Evolutionary conservation across 306 rosid genomes (phyloP), one percentile per base, ranked within the genome.

Genomic region (Begonia masoniana): DNA sequence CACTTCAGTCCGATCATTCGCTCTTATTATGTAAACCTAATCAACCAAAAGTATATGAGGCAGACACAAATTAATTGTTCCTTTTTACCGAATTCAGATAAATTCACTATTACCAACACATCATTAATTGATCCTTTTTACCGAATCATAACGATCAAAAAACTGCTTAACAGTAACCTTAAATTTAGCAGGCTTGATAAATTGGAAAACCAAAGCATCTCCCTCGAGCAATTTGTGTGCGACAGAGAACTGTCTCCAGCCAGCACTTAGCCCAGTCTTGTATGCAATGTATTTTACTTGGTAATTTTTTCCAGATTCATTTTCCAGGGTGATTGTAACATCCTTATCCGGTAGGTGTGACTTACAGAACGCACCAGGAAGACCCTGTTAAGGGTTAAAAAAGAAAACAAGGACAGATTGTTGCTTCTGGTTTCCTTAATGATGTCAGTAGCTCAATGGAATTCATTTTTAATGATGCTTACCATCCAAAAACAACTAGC

Each of bases 401-500:
- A 17, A 15, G 52, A 3, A 47, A 15, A 21, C 24, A 3, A 21
- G 4, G 24, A 1, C 24, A 2, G 2, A 21, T 21, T 21, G 24
- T 21, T 21, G 24, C 24, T 21, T 21, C 24, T 21, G 24, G 24
- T 21, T 21, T 21, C 24, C 24, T 21, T 41, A 9, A 19, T 43
- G 21, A n/a, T 26, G 54, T 43, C 47, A 43, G 1, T 43, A 45
- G 15, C 15, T 8, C 6, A 45, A 45, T 10, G 14, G 14, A 45
- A 45, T 4, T 45, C 49, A 45, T 36, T 48, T 53, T 47, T 17
- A 51, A 46, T 26, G 52, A 41, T 26, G 52, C 71, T 68, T 68
- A 89, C 94, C 97, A 89, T 85, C 97, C 85, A 85, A 68, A 89
- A 80, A 71, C 89, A 85, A 57, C 85, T 75, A 41, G 91, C 85